phyloP scores from a whole-genome alignment of 1,139 yeast genomes.

The Magnusiomyces tetraspermus region DNA sequence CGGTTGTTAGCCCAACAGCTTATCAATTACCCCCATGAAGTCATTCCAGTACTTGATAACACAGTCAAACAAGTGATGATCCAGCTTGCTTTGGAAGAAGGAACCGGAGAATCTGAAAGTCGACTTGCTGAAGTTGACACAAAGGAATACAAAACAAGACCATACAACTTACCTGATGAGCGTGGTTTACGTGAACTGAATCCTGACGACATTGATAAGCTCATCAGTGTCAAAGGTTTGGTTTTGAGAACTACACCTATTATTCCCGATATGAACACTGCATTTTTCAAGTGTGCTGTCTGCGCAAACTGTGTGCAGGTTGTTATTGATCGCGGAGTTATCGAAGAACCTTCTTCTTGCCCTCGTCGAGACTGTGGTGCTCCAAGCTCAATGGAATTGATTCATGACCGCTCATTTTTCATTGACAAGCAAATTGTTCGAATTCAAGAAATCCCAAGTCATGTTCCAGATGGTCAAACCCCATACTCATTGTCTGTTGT shows the following conservation, averaged over 20 bases:
- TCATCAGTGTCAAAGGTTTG: constrained; percentile 84
- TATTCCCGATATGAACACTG: constrained; percentile 96
- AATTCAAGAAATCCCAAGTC: constrained; percentile 93
- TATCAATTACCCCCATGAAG: constrained; percentile 91
- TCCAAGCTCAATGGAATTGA: constrained; percentile 75
- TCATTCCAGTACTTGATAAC: constrained; percentile 96
- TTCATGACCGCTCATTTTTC: constrained; percentile 86
- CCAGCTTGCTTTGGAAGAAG: constrained; percentile 41
- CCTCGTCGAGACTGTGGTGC: constrained; percentile 85
- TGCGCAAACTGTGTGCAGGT: constrained; percentile 91
- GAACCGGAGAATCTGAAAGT: constrained; percentile 22
- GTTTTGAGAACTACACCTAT: constrained; percentile 83
- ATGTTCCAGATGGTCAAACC: constrained; percentile 98
- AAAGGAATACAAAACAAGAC: constrained; percentile 76
- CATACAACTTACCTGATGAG: constrained; percentile 48
- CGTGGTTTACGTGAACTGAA: constrained; percentile 91
- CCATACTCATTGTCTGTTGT: constrained; percentile 93
- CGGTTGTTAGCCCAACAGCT: constrained; percentile 75
- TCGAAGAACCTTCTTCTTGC: constrained; percentile 87
- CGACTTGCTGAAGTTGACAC: constrained; percentile 59
- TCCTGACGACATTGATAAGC: constrained; percentile 90
- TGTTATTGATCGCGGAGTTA: constrained; percentile 89
- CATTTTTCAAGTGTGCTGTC: constrained; percentile 89
- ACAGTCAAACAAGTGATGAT: constrained; percentile 86
- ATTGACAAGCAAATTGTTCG: constrained; percentile 93